These are phyloP conservation scores for Mortierella claussenii DNA, from an alignment of 192 early-diverging fungal species.

Conservation along the genomic window DNA sequence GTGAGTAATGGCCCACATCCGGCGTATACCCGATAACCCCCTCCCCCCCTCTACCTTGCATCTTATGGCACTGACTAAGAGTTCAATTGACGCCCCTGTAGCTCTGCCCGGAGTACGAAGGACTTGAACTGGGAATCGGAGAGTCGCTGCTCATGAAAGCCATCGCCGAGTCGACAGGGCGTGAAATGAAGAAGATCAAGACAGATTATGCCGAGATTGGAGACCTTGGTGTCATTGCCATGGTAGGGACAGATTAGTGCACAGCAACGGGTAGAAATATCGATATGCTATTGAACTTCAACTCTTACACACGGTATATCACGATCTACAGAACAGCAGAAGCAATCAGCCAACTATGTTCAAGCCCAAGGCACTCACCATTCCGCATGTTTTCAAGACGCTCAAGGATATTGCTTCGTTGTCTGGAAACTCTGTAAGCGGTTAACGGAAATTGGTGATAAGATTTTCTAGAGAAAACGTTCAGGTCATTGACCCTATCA, in stretches of 20 bases:
- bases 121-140: conserved; percentile 95
- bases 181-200: conserved; percentile 80
- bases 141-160: conserved; percentile 94
- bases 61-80: neutral
- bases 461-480: neutral
- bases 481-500: neutral
- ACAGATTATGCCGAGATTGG: conserved; percentile 79
- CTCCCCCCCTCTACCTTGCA: too few species aligned
- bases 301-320: too few species aligned
- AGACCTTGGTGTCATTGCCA: conserved; percentile 92
- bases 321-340: conserved; percentile 67
- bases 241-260: conserved; percentile 55
- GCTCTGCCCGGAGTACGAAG: conserved; percentile 94
- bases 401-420: conserved; percentile 89
- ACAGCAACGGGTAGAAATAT: too few species aligned
- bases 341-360: conserved; percentile 88
- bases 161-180: conserved; percentile 89
- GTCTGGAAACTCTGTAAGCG: conserved; percentile 65
- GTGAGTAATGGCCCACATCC: conserved; percentile 44
- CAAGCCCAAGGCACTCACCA: conserved; percentile 81
- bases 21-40: too few species aligned
- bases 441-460: neutral
- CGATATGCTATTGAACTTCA: too few species aligned
- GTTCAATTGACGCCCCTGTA: conserved; percentile 21
- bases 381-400: conserved; percentile 83